A percentile compares a stretch with the other conserved stretches of the same genome.
Evolutionary conservation across 78 protist genomes (phyloP).

Genomic region (Cyanophora paradoxa): DNA sequence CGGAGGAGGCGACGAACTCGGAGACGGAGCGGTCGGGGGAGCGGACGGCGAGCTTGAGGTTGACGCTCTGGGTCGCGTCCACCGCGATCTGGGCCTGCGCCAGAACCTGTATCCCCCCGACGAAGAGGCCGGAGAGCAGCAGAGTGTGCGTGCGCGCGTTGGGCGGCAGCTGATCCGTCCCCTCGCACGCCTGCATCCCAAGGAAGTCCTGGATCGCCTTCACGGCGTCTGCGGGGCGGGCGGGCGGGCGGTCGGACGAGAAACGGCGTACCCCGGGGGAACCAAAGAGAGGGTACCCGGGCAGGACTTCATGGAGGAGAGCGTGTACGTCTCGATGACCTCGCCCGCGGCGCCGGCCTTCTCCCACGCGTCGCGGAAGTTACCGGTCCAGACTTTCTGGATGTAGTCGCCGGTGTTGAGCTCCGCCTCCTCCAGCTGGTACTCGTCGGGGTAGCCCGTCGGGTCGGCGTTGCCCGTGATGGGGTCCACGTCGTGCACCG

Average conservation of each 20-base stretch:
- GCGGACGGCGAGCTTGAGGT: slow-evolving; percentile 29
- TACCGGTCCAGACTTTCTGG: slow-evolving; percentile 23
- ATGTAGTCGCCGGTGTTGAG: slow-evolving; percentile 45
- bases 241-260: neutral
- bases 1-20: neutral
- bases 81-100: slow-evolving; percentile 38
- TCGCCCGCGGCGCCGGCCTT: slow-evolving; percentile 40
- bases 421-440: slow-evolving; percentile 25
- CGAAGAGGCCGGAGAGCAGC: slow-evolving; percentile 45
- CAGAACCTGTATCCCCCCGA: slow-evolving; percentile 11
- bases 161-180: slow-evolving; percentile 4
- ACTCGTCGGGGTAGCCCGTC: slow-evolving; percentile 11
- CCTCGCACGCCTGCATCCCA: slow-evolving; percentile 70
- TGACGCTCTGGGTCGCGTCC: slow-evolving; percentile 18
- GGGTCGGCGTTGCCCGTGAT: neutral
- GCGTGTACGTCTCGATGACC: slow-evolving; percentile 49
- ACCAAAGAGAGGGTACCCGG: neutral
- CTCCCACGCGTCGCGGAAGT: slow-evolving; percentile 67
- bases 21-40: neutral
- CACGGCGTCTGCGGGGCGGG: slow-evolving; percentile 40
- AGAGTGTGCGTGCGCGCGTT: slow-evolving; percentile 44
- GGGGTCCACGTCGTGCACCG: slow-evolving; percentile 63
- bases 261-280: neutral
- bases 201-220: slow-evolving; percentile 43
- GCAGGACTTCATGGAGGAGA: too few relatives aligned